Evolutionary conservation across 2,329 filamentous ascomycete species (phyloP).

Genomic region (Talaromyces piceae): DNA sequence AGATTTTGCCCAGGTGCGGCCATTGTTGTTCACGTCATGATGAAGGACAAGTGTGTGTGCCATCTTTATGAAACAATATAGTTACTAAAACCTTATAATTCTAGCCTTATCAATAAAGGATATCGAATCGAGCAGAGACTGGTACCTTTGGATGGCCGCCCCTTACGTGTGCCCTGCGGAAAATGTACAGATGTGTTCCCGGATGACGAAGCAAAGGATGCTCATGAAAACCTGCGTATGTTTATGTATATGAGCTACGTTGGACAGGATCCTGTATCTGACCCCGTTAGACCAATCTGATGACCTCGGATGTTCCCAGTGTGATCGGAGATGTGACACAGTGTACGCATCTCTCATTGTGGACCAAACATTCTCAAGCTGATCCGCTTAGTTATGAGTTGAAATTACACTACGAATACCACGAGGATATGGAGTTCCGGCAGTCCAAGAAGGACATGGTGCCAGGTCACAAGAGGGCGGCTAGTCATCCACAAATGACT

Average conservation of each 20-base stretch:
- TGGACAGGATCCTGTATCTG: slow-evolving; percentile 9
- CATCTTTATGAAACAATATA: no score
- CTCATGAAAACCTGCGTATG: slow-evolving; percentile 9
- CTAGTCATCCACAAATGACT: slow-evolving; percentile 8
- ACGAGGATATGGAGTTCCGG: slow-evolving; percentile 14
- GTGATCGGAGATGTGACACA: slow-evolving; percentile 11
- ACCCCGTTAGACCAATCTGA: slow-evolving; percentile 5
- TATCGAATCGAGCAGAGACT: slow-evolving; percentile 24
- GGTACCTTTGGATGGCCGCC: slow-evolving; percentile 19
- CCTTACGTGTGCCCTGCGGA: slow-evolving; percentile 21
- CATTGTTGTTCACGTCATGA: slow-evolving; percentile 25
- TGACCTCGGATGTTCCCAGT: slow-evolving; percentile 11
- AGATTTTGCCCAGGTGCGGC: slow-evolving; percentile 23
- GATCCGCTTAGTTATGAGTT: slow-evolving; percentile 10
- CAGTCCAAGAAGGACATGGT: slow-evolving; percentile 6
- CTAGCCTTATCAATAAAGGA: slow-evolving; percentile 24
- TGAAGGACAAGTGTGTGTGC: slow-evolving; percentile 20
- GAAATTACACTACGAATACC: slow-evolving; percentile 11
- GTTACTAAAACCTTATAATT: background rate
- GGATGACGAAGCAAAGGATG: slow-evolving; percentile 16
- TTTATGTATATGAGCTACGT: background rate
- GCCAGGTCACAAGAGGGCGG: slow-evolving; percentile 7
- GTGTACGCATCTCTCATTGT: slow-evolving; percentile 1
- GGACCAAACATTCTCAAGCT: background rate
- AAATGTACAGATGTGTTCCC: slow-evolving; percentile 20